Evolutionary conservation across 1,139 yeast species (phyloP).

Genomic region (Yarrowia galli): DNA sequence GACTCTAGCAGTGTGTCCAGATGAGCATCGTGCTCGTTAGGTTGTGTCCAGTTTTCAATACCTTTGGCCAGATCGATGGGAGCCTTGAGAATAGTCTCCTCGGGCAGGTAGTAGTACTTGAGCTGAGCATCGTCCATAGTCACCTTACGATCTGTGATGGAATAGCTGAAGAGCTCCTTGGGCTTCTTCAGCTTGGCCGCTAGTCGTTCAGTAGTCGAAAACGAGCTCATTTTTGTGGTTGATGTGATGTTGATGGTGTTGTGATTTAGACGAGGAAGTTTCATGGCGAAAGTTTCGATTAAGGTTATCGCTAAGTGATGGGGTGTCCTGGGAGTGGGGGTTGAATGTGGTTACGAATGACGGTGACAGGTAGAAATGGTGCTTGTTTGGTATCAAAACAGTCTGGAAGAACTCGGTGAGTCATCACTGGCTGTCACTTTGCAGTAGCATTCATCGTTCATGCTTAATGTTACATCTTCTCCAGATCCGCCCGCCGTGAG

Average conservation of each 20-base stretch:
- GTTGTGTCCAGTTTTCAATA: constrained; percentile 62
- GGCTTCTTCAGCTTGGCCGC: constrained; percentile 56
- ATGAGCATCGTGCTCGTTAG: constrained; percentile 62
- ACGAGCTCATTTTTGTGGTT: constrained; percentile 1
- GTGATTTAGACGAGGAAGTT: neutral
- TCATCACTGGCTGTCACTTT: too few relatives aligned
- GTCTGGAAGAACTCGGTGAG: too few relatives aligned
- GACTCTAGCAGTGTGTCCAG: constrained; percentile 66
- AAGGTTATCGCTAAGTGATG: constrained; percentile 3
- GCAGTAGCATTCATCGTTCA: too few relatives aligned
- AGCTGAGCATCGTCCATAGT: constrained; percentile 61
- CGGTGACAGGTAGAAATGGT: too few relatives aligned
- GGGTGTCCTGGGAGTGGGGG: too few relatives aligned
- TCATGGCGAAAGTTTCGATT: constrained; percentile 11
- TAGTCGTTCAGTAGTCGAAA: constrained; percentile 22
- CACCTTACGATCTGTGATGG: constrained; percentile 60
- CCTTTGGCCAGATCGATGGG: constrained; percentile 72
- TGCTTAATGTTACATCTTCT: too few relatives aligned
- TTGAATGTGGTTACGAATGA: too few relatives aligned
- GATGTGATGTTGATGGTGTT: constrained; percentile 6
- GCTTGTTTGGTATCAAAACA: neutral
- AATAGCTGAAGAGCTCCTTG: constrained; percentile 67
- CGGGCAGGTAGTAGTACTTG: constrained; percentile 80
- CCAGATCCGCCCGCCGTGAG: too few relatives aligned
- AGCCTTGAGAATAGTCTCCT: constrained; percentile 59